These are phyloP conservation scores for Platanthera guangdongensis DNA, from an alignment of 106 monocot genomes.

Conservation along the genomic window DNA sequence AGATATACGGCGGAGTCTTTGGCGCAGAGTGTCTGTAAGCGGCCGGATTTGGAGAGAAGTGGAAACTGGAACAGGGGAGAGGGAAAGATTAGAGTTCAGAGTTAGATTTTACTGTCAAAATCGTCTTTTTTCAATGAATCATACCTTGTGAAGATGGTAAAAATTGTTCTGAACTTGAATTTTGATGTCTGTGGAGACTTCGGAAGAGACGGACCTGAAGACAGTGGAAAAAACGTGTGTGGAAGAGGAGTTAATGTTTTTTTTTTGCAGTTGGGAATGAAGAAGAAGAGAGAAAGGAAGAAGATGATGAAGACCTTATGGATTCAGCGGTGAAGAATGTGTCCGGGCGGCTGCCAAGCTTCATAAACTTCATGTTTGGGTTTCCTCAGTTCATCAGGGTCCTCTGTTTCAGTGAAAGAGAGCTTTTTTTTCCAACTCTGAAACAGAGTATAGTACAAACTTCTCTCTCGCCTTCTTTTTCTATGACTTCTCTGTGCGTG, in stretches of 20 bases:
- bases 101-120: not conserved
- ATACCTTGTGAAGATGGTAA: constrained; percentile 82
- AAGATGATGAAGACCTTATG: constrained; percentile 24
- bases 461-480: not conserved
- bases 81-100: not conserved
- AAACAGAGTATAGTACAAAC: not conserved
- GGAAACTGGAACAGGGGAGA: constrained; percentile 48
- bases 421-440: not conserved
- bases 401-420: not conserved
- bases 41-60: constrained; percentile 65
- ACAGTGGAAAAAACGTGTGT: not conserved
- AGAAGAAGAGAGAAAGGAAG: not conserved
- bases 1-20: constrained; percentile 32
- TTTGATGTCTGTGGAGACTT: constrained; percentile 63
- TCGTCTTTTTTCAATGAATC: not conserved
- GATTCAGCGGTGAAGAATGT: constrained; percentile 64
- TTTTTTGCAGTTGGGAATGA: too few species aligned
- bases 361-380: constrained; percentile 92
- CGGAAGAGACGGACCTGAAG: constrained; percentile 55
- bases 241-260: not conserved
- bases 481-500: not conserved
- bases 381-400: constrained; percentile 4
- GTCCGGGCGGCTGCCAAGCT: constrained; percentile 75
- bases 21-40: constrained; percentile 42
- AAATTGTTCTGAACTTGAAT: constrained; percentile 47